Evolutionary conservation across 1,284 basidiomycete species (phyloP).

Genomic region (Agroathelia rolfsii): DNA sequence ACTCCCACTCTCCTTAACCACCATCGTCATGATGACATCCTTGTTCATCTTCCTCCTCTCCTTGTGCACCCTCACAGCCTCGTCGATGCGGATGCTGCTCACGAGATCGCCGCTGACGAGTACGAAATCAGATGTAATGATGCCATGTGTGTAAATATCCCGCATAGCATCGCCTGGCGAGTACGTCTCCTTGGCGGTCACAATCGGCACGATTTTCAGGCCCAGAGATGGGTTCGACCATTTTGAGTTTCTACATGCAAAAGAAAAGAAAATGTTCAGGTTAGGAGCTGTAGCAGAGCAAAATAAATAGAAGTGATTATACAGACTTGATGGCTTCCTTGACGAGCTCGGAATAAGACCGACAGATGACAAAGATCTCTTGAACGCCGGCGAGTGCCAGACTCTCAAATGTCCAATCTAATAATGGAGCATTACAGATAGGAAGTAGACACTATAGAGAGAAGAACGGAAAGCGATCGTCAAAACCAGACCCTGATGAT

Average conservation of each 20-base stretch:
- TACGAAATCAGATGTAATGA: conserved; percentile 89
- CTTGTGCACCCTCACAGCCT: conserved; percentile 84
- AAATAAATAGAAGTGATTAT: conserved; percentile 8
- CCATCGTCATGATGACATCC: conserved; percentile 94
- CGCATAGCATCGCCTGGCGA: conserved; percentile 94
- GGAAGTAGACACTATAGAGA: conserved; percentile 75
- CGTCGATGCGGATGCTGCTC: conserved; percentile 85
- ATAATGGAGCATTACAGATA: conserved; percentile 85
- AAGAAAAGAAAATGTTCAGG: conserved; percentile 5
- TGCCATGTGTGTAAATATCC: conserved; percentile 88
- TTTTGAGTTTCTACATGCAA: conserved; percentile 58
- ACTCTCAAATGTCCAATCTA: conserved; percentile 95
- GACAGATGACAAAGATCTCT: conserved; percentile 90
- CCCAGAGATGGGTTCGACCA: conserved; percentile 71
- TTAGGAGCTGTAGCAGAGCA: no score
- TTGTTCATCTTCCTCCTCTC: conserved; percentile 81
- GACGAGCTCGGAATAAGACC: conserved; percentile 78
- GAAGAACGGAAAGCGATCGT: conserved; percentile 13
- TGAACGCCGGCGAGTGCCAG: conserved; percentile 88
- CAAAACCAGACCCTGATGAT: conserved; percentile 11
- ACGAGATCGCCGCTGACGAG: conserved; percentile 92
- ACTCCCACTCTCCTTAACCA: conserved; percentile 72
- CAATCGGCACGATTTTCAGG: conserved; percentile 80
- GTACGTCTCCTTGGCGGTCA: conserved; percentile 81
- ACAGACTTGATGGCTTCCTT: conserved; percentile 73